Base-by-base conservation (phyloP, 2,329 filamentous ascomycete genomes). In the Geosmithia flava region DNA sequence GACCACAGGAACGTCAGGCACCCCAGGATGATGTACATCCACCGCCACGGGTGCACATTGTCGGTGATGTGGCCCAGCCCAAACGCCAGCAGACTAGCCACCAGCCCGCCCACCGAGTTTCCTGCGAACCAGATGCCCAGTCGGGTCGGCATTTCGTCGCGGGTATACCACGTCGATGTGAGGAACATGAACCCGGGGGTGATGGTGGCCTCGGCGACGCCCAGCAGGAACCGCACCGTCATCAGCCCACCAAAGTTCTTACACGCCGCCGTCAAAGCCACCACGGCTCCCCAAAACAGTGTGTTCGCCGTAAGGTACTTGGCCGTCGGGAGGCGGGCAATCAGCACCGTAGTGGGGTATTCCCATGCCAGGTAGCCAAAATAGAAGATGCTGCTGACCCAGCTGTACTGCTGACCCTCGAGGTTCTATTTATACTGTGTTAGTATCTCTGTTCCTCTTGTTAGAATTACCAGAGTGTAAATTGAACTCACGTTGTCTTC, bases 11-110 rank as follows among this genome's bases (percentile, higher is more conserved):
- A 71, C 0, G 76, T 80, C 1, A 60, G 55, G 0, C 66, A 49
- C 1, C 77, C 76, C 1, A 79, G 65, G 27, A 78, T 64, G 50
- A 76, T 73, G 56, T 76, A 80, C 69, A 81, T 74, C 70, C 72
- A 77, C 46, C 69, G 66, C 75, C 76, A 80, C 3, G 72, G 69
- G 17, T 62, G 64, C 10, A 42, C 47, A 13, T 46, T 11, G 45
- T 69, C 61, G 16, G 67, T 53, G 42, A 79, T 66, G 51, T 81
- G 76, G 0, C 77, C 78, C 7, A 80, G 62, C 2, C 70, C 76
- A 50, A 75, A 81, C 2, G 75, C 73, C 7, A 78, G 59, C 2
- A 77, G 58, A 27, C 69, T 73, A 2, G 72, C 69, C 2, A 69
- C 49, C 50, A 75, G 58, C 7, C 71, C 71, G 7, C 71, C 72